A percentile compares a stretch with the other conserved stretches of the same genome.
These are phyloP conservation scores for Dalbergia cultrata DNA, from an alignment of 306 rosid genomes.

Conservation along the genomic window DNA sequence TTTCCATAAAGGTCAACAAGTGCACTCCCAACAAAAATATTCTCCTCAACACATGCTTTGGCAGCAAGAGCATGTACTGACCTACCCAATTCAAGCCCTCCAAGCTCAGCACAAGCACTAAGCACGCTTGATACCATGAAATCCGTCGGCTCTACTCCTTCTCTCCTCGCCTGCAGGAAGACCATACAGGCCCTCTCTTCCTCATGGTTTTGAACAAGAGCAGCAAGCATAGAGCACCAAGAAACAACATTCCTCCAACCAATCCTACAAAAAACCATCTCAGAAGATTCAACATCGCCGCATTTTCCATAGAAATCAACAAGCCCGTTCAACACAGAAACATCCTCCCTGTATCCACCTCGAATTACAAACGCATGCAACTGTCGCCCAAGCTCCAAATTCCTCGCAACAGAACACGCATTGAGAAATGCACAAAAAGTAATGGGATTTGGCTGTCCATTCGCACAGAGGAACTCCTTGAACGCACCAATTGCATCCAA, in stretches of 20 bases:
- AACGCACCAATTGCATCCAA: conserved; percentile 57
- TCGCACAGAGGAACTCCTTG: conserved; percentile 61
- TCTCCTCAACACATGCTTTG: conserved; percentile 73
- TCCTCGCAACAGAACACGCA: conserved; percentile 68
- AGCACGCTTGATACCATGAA: conserved; percentile 80
- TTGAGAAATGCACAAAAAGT: conserved; percentile 83
- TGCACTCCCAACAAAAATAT: conserved; percentile 84
- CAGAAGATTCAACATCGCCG: conserved; percentile 59
- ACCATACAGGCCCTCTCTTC: conserved; percentile 82
- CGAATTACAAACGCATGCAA: conserved; percentile 70
- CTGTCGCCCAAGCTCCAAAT: conserved; percentile 68
- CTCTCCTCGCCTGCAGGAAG: conserved; percentile 66
- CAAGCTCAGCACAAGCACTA: conserved; percentile 85
- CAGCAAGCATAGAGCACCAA: conserved; percentile 86
- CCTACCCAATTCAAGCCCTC: conserved; percentile 78
- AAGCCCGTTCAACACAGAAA: conserved; percentile 76
- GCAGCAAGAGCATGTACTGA: conserved; percentile 80
- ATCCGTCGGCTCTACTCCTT: conserved; percentile 71
- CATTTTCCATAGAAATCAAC: conserved; percentile 92
- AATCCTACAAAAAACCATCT: conserved; percentile 66
- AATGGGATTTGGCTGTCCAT: conserved; percentile 71
- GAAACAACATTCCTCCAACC: conserved; percentile 65
- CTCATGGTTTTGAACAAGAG: conserved; percentile 67
- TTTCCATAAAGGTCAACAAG: conserved; percentile 93
- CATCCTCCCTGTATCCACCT: conserved; percentile 59